Conservation (phyloP, 1,284 basidiomycete genomes). For the Ganoderma lingzhi region DNA sequence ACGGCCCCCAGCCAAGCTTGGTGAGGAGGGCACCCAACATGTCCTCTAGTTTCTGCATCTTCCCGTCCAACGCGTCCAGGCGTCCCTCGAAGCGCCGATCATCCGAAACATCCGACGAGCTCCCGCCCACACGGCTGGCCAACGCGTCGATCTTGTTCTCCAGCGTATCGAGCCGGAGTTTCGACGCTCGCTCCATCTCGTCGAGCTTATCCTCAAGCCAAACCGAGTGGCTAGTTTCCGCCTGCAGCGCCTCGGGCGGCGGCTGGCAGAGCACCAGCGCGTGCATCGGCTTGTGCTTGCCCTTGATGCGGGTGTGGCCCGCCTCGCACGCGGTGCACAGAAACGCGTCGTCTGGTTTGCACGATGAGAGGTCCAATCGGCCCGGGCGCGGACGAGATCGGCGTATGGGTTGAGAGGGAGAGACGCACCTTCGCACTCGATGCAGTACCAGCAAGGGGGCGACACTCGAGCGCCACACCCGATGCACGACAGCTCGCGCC, state of each 20-base stretch:
- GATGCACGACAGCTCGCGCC: constrained; percentile 21
- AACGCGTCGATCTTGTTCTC: constrained; percentile 18
- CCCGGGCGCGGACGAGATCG: neutral
- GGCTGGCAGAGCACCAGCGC: constrained; percentile 26
- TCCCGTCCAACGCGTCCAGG: constrained; percentile 9
- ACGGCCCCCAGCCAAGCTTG: neutral
- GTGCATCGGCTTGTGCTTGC: constrained; percentile 28
- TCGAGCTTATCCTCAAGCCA: constrained; percentile 25
- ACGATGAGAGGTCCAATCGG: neutral
- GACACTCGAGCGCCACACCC: constrained; percentile 20
- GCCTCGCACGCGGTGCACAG: constrained; percentile 28
- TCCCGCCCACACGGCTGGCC: neutral
- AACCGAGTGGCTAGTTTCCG: constrained; percentile 9
- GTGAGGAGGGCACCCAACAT: constrained; percentile 7
- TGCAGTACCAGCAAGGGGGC: constrained; percentile 34
- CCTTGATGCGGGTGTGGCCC: constrained; percentile 7
- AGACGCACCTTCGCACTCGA: constrained; percentile 32
- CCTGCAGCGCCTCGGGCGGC: constrained; percentile 17
- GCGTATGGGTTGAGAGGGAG: neutral
- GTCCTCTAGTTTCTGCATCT: constrained; percentile 9
- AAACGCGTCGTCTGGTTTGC: constrained; percentile 24
- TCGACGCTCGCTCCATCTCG: constrained; percentile 12
- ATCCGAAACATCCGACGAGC: neutral
- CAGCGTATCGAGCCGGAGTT: constrained; percentile 23
- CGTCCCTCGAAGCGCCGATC: neutral